These are phyloP conservation scores for Cetraspora pellucida DNA, from an alignment of 192 early-diverging fungal genomes.

Conservation along the genomic window DNA sequence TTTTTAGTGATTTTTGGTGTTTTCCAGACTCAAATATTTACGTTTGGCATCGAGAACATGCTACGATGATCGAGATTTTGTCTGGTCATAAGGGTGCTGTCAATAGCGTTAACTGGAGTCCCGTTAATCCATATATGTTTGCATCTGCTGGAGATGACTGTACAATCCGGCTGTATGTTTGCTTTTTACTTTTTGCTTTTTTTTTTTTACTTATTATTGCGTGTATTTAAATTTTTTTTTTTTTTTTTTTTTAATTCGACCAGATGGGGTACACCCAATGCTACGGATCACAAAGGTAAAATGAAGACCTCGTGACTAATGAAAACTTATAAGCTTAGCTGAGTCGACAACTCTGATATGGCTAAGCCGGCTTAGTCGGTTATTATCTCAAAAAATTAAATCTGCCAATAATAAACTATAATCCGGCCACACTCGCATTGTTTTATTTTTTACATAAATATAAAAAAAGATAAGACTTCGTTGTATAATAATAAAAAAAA, in stretches of 20 bases:
- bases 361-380: too few relatives aligned
- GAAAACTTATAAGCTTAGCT: too few relatives aligned
- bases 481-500: too few relatives aligned
- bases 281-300: constrained; percentile 30
- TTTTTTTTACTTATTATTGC: background rate
- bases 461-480: too few relatives aligned
- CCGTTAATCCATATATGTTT: constrained; percentile 64
- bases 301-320: constrained; percentile 32
- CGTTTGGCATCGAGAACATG: constrained; percentile 80
- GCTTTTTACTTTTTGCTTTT: background rate
- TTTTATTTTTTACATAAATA: too few relatives aligned
- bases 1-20: background rate
- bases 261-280: constrained; percentile 31
- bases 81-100: constrained; percentile 69
- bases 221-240: background rate
- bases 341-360: background rate
- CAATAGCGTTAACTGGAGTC: constrained; percentile 78
- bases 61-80: constrained; percentile 66
- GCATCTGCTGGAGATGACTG: constrained; percentile 82
- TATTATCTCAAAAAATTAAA: too few relatives aligned
- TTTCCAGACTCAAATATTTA: constrained; percentile 67
- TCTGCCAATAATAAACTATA: too few relatives aligned
- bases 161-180: constrained; percentile 75
- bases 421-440: too few relatives aligned
- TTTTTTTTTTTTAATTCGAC: background rate